Evolutionary conservation across 768 basidiomycete species (phyloP), one percentile per base, ranked within the genome.

Genomic region (Trametes gibbosa): DNA sequence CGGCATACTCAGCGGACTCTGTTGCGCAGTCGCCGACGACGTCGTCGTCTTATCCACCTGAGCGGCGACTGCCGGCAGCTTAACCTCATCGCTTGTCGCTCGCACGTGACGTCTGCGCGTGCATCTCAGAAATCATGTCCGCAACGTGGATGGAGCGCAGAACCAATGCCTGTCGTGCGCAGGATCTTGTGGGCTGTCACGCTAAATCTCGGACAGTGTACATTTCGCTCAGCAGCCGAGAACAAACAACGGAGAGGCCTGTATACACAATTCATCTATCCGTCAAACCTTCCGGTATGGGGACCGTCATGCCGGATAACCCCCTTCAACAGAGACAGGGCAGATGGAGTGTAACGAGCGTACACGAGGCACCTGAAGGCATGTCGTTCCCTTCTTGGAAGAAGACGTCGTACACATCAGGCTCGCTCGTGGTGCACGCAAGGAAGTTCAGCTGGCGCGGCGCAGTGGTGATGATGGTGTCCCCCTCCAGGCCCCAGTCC

Each of bases 401-500:
- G 68, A 77, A 83, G 6, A 84, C 64, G 54, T 76, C 69, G 62
- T 78, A 84, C 55, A 77, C 70, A 10, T 70, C 71, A 4, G 77
- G 46, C 29, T 72, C 71, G 61, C 66, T 77, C 24, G 78, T 78
- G 16, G 77, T 64, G 65, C 82, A 84, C 8, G 79, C 81, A 24
- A 83, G 68, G 72, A 83, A 84, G 68, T 83, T 84, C 52, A 82
- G 74, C 68, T 81, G 77, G 35, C 80, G 71, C 21, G 80, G 82
- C 56, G 65, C 69, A 5, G 78, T 81, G 24, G 77, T 82, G 66
- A 84, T 81, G 65, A 84, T 83, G 14, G 83, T 82, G 62, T 84
- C 83, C 12, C 82, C 82, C 67, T 83, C 81, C 37, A 84, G 74
- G 35, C 75, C 80, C 82, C 83, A 84, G 63, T 81, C 74, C 7